Evolutionary conservation across 176 grass and related monocot species (phyloP).

Genomic region (Triticum urartu): DNA sequence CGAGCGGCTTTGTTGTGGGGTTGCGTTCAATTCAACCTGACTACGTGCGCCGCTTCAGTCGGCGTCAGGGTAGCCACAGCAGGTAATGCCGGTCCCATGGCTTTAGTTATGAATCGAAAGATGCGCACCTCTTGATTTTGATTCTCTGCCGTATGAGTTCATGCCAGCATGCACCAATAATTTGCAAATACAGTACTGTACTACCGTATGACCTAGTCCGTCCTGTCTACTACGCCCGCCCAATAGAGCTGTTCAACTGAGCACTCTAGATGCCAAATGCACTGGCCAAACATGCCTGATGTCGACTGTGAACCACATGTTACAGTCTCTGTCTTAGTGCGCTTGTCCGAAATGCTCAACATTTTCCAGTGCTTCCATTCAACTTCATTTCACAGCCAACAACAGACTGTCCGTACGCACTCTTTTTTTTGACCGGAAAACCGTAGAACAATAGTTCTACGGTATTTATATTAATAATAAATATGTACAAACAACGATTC

Average conservation of each 20-base stretch:
- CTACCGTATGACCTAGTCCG: not conserved
- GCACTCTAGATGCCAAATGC: not conserved
- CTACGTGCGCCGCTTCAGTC: not conserved
- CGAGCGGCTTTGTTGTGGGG: too few species aligned
- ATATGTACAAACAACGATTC: too few species aligned
- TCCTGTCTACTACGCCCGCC: not conserved
- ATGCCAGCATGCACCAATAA: not conserved
- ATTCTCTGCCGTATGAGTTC: not conserved
- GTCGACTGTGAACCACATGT: not conserved
- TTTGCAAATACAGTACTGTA: not conserved
- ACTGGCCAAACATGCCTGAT: not conserved
- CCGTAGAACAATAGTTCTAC: too few species aligned
- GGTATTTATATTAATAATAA: too few species aligned
- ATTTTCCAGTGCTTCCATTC: not conserved
- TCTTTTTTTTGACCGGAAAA: too few species aligned
- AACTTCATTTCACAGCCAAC: too few species aligned
- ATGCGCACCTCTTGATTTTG: not conserved
- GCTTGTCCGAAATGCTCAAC: not conserved
- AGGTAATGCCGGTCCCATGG: not conserved
- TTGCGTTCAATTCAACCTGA: too few species aligned
- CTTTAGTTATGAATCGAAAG: not conserved
- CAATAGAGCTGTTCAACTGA: not conserved
- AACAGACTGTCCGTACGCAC: too few species aligned
- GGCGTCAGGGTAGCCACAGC: not conserved
- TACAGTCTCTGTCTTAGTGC: not conserved